Conservation (phyloP, 2,329 filamentous ascomycete genomes). For the Aspergillus pseudoviridinutans region DNA sequence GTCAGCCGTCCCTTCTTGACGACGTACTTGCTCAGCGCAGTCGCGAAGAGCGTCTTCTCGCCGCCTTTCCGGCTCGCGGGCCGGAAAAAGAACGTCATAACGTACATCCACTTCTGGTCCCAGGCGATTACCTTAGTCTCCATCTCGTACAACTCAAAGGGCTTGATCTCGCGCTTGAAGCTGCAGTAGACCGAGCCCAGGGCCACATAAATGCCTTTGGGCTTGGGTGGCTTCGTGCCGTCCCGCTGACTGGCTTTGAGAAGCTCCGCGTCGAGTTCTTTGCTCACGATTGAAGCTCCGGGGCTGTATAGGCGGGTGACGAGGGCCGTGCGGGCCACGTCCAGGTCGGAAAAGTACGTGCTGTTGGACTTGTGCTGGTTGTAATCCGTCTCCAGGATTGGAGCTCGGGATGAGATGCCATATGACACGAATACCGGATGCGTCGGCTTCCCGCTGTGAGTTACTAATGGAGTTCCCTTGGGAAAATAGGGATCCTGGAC, state of each 20-base stretch:
- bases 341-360: constrained; percentile 84
- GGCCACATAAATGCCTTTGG: constrained; percentile 56
- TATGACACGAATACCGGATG: constrained; percentile 69
- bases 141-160: constrained; percentile 68
- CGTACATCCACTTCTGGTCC: constrained; percentile 80
- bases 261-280: constrained; percentile 51
- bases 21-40: constrained; percentile 74
- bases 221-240: constrained; percentile 48
- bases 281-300: constrained; percentile 51
- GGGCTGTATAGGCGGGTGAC: constrained; percentile 64
- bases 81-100: constrained; percentile 68
- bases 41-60: constrained; percentile 65
- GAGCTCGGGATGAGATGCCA: constrained; percentile 62
- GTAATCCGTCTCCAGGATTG: constrained; percentile 77
- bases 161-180: constrained; percentile 70
- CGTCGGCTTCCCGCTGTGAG: constrained; percentile 33
- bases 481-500: constrained; percentile 46
- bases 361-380: constrained; percentile 79
- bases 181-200: constrained; percentile 70
- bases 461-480: constrained; percentile 32
- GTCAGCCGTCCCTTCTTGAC: constrained; percentile 79
- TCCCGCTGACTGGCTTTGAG: constrained; percentile 48
- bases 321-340: constrained; percentile 76
- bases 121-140: constrained; percentile 67
- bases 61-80: constrained; percentile 43